Evolutionary conservation across 2,329 filamentous ascomycete genomes (phyloP).

Genomic region (Cercospora berteroae): DNA sequence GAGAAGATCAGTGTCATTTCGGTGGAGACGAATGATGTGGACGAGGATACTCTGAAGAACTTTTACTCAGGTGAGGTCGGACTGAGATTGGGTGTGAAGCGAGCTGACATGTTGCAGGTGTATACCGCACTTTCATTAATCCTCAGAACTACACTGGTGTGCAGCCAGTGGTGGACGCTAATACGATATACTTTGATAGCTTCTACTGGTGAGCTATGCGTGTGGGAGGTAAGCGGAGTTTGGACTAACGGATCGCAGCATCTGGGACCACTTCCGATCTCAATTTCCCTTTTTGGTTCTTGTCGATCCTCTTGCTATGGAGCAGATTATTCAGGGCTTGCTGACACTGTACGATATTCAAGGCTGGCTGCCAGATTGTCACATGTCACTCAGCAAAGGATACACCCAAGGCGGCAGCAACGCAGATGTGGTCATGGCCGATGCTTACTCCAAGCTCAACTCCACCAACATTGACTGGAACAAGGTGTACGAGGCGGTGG

Average conservation of each 20-base stretch:
- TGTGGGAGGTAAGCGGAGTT: too few species aligned
- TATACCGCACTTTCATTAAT: constrained; percentile 48
- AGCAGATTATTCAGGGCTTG: constrained; percentile 65
- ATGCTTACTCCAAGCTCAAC: constrained; percentile 69
- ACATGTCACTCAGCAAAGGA: constrained; percentile 65
- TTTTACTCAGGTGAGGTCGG: constrained; percentile 50
- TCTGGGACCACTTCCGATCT: constrained; percentile 67
- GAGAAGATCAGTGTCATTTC: constrained; percentile 42
- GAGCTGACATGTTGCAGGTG: constrained; percentile 43
- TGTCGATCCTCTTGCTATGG: constrained; percentile 60
- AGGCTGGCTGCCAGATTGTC: constrained; percentile 71
- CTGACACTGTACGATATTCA: constrained; percentile 67
- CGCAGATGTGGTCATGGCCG: constrained; percentile 68
- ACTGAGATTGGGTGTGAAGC: background rate
- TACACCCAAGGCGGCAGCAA: constrained; percentile 69
- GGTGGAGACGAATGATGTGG: constrained; percentile 40
- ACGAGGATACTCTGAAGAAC: constrained; percentile 28
- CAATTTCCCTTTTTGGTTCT: constrained; percentile 64
- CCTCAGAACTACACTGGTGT: constrained; percentile 49
- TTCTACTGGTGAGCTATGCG: constrained; percentile 29
- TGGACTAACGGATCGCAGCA: constrained; percentile 43
- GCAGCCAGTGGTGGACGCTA: constrained; percentile 37
- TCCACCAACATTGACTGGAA: constrained; percentile 63
- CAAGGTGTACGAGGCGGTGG: constrained; percentile 61
- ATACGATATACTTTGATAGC: constrained; percentile 30